A percentile compares a stretch with the other conserved stretches of the same genome.
Evolutionary conservation across 2,329 filamentous ascomycete genomes (phyloP).

Genomic region (Penicillium sp.): DNA sequence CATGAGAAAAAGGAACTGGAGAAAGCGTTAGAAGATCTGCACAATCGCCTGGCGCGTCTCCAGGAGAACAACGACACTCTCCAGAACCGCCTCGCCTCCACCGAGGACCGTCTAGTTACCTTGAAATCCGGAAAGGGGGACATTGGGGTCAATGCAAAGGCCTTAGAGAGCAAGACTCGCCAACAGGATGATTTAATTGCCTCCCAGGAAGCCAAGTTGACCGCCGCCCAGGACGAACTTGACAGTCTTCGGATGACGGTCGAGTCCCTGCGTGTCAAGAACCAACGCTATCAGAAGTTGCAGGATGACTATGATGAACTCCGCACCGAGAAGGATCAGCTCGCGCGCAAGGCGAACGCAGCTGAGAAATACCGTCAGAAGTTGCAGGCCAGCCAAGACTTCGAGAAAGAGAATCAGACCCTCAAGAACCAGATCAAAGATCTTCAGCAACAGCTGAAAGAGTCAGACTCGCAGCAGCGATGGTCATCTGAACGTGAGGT

Average conservation of each 20-base stretch:
- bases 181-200: constrained; percentile 71
- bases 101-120: constrained; percentile 54
- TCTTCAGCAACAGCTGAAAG: constrained; percentile 48
- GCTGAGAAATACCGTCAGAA: constrained; percentile 53
- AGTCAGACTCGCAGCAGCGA: constrained; percentile 44
- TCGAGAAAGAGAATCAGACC: constrained; percentile 49
- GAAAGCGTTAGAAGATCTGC: constrained; percentile 53
- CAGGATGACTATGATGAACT: constrained; percentile 52
- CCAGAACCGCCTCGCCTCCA: constrained; percentile 46
- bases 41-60: constrained; percentile 59
- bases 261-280: constrained; percentile 47
- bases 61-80: constrained; percentile 51
- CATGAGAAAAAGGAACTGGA: constrained; percentile 52
- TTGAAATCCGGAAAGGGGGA: constrained; percentile 50
- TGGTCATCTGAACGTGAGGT: constrained; percentile 43
- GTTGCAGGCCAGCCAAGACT: constrained; percentile 49
- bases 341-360: constrained; percentile 49
- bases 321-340: constrained; percentile 48
- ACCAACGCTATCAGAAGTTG: constrained; percentile 46
- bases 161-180: constrained; percentile 51
- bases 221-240: constrained; percentile 50
- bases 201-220: constrained; percentile 65
- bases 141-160: constrained; percentile 48
- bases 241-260: constrained; percentile 46
- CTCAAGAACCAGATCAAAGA: constrained; percentile 49